A percentile compares a stretch with the other conserved stretches of the same genome.
These are phyloP conservation scores for Ogataea ganodermae DNA, from an alignment of 805 yeast genomes.

Conservation along the genomic window DNA sequence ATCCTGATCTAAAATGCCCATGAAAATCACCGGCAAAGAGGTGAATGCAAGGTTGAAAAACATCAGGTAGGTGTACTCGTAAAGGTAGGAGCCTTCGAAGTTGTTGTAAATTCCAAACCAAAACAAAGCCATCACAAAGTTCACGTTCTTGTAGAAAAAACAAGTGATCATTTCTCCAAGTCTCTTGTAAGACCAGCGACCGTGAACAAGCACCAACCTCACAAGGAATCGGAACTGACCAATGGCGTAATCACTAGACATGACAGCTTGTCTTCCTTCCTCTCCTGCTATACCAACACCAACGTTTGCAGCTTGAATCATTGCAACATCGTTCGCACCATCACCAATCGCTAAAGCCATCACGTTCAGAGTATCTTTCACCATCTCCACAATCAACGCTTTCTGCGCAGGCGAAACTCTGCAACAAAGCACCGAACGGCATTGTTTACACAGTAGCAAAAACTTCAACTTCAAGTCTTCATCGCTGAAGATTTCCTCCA, in stretches of 20 bases:
- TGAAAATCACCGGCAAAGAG: conserved; percentile 71
- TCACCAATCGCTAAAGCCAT: conserved; percentile 84
- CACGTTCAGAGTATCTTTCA: conserved; percentile 62
- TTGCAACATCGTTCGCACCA: conserved; percentile 85
- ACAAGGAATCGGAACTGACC: conserved; percentile 75
- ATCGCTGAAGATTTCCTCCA: conserved; percentile 46
- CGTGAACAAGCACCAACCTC: conserved; percentile 70
- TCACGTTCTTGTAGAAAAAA: conserved; percentile 75
- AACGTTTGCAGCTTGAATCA: conserved; percentile 84
- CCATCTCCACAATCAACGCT: conserved; percentile 71
- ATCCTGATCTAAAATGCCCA: conserved; percentile 78
- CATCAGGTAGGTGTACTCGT: conserved; percentile 76
- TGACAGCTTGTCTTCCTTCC: conserved; percentile 85
- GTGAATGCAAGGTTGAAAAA: conserved; percentile 81
- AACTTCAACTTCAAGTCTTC: conserved; percentile 51
- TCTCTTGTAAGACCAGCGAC: conserved; percentile 80
- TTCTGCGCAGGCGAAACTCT: conserved; percentile 84
- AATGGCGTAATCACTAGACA: conserved; percentile 82
- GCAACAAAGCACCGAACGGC: conserved; percentile 79
- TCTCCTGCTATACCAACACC: conserved; percentile 89
- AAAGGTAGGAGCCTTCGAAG: conserved; percentile 76
- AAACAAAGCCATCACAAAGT: conserved; percentile 70
- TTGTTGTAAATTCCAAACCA: conserved; percentile 73
- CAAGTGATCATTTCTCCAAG: conserved; percentile 78
- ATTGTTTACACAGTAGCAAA: conserved; percentile 69